Conservation (phyloP, 257 asterid species). For the Penstemon barbatus region DNA sequence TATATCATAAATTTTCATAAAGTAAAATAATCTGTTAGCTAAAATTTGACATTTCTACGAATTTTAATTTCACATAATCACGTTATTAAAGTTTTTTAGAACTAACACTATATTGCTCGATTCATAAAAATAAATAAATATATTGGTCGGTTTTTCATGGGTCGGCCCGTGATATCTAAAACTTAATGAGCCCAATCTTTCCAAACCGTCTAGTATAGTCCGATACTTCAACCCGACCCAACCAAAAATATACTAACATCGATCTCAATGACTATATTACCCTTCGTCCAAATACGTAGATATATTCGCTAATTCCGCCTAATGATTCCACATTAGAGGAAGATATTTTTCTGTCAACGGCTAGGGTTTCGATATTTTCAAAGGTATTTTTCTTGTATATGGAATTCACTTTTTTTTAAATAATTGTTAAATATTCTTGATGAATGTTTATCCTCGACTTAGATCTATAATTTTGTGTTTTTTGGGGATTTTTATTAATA, state of each 20-base stretch:
- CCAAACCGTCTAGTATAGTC: too few species aligned
- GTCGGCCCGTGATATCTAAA: background rate
- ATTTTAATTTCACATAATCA: background rate
- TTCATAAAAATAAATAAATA: too few species aligned
- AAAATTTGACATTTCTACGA: too few species aligned
- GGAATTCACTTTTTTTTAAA: background rate
- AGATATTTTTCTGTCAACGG: slow-evolving; percentile 18
- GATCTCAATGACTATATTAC: background rate
- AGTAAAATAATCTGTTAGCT: too few species aligned
- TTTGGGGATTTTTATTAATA: background rate
- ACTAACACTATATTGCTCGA: background rate
- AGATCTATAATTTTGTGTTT: slow-evolving; percentile 23
- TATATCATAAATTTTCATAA: too few species aligned
- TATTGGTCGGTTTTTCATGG: background rate
- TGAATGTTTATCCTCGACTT: background rate
- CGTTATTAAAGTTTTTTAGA: too few species aligned
- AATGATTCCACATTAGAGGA: background rate
- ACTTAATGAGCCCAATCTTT: background rate
- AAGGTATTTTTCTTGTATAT: slow-evolving; percentile 18
- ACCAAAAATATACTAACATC: too few species aligned
- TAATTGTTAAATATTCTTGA: background rate
- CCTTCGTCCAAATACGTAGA: slow-evolving; percentile 4
- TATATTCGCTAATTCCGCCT: background rate
- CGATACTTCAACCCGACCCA: too few species aligned
- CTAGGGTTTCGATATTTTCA: slow-evolving; percentile 37